Percentiles rank a stretch among this genome's conserved stretches.
These are phyloP conservation scores for Chytriomyces sp. DNA, from an alignment of 192 early-diverging fungal genomes.

Conservation along the genomic window DNA sequence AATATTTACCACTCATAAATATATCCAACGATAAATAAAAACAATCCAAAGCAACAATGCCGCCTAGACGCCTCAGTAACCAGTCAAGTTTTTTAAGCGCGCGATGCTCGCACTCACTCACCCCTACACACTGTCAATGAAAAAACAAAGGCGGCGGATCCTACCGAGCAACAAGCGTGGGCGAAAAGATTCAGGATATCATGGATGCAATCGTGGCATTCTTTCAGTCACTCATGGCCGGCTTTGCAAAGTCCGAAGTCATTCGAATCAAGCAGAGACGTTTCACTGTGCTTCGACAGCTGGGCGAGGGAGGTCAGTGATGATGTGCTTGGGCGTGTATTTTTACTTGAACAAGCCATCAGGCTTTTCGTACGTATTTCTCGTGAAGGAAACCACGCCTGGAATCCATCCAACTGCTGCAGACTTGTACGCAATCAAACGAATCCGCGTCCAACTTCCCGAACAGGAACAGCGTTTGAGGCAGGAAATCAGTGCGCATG, in stretches of 20 bases:
- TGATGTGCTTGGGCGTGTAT: neutral
- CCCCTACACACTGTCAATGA: too few species aligned
- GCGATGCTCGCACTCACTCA: too few species aligned
- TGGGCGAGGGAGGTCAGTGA: conserved; percentile 50
- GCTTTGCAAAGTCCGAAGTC: conserved; percentile 13
- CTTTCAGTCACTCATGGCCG: conserved; percentile 25
- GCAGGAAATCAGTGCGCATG: conserved; percentile 49
- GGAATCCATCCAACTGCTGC: conserved; percentile 1
- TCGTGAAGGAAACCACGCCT: conserved; percentile 45
- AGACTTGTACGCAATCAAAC: conserved; percentile 50
- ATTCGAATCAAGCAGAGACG: conserved; percentile 18
- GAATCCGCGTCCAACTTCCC: conserved; percentile 51
- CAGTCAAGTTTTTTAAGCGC: too few species aligned
- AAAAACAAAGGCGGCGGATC: too few species aligned
- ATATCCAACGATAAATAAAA: too few species aligned
- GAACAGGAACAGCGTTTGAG: conserved; percentile 55
- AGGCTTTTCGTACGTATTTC: conserved; percentile 58
- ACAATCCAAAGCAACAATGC: too few species aligned
- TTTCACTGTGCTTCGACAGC: conserved; percentile 33
- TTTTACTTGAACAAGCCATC: neutral
- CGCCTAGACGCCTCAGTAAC: too few species aligned
- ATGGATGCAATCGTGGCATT: conserved; percentile 23
- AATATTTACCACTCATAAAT: too few species aligned
- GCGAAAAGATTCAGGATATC: neutral
- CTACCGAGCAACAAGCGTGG: neutral